Base-by-base conservation (phyloP, 2,329 filamentous ascomycete genomes). In the Sporothrix brasiliensis region DNA sequence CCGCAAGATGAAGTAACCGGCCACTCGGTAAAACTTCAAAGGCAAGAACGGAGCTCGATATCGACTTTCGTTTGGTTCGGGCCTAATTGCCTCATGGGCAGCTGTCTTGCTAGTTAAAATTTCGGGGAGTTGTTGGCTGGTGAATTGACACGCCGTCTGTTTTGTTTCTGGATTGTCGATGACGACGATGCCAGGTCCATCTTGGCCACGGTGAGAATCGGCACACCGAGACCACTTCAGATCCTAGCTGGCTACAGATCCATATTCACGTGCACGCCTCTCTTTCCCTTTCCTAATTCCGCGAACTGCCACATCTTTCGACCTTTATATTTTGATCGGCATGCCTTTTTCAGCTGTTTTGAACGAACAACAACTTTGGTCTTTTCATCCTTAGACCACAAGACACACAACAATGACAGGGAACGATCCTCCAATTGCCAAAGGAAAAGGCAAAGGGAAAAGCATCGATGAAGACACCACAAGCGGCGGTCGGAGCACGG, bases 381-480 rank as follows among this genome's bases (percentile, higher is more conserved):
- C 7, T 58, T n/a, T 39, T 21, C 7, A 34, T 34, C 34, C 16
- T 27, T 19, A 44, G 19, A 21, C 58, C 2, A 7, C 5, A 60
- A 1, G 19, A 47, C 13, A 30, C 19, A 14, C 58, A 27, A 27
- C 30, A 27, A 70, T 70, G 69, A 10, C 69, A 39, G 49, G 63
- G 34, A 52, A 67, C 63, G 63, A 67, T n/a, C 49, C 49, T 24
- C 52, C 34, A 68, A 39, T 21, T 16, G 39, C 34, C n/a, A 19
- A 44, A 41, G 41, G 53, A n/a, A 60, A 49, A 39, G 67, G 50
- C 53, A 60, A 68, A 13, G 49, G 67, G 3, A 71, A 69, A 54
- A 56, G 50, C 27, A 70, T 67, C 24, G 58, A 71, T 4, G 52
- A 67, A 7, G 49, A n/a, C 19, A 14, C 14, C 44, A 19, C 13